Conservation (phyloP, 2,329 filamentous ascomycete genomes). For the Nakataea oryzae region DNA sequence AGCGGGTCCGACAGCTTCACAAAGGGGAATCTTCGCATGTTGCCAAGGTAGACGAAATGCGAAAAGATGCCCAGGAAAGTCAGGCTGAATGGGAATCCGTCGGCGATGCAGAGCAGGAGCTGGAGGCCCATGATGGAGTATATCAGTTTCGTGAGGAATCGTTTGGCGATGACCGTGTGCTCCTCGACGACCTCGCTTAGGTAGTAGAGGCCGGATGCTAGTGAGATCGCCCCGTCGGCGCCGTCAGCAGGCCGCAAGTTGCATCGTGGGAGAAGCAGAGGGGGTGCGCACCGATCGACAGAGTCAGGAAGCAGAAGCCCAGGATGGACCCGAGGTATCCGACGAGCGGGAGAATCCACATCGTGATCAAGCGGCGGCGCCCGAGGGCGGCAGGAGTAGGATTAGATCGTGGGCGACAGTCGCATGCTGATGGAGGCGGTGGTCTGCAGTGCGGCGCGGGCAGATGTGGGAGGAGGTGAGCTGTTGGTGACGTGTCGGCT, state of each 20-base stretch:
- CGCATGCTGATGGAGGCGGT: not conserved
- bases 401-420: not conserved
- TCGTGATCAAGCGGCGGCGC: constrained; percentile 27
- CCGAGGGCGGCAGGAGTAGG: not conserved
- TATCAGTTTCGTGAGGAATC: constrained; percentile 74
- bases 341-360: constrained; percentile 93
- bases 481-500: not conserved
- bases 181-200: constrained; percentile 97
- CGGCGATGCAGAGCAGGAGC: constrained; percentile 63
- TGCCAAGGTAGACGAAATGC: constrained; percentile 80
- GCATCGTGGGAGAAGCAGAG: not conserved
- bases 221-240: constrained; percentile 95
- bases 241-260: constrained; percentile 20
- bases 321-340: constrained; percentile 80
- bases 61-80: constrained; percentile 67
- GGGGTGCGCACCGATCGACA: constrained; percentile 67
- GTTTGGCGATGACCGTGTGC: constrained; percentile 86
- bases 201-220: constrained; percentile 96
- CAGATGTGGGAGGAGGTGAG: not conserved
- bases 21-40: constrained; percentile 63
- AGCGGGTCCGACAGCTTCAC: constrained; percentile 83
- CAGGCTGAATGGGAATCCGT: constrained; percentile 72
- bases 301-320: constrained; percentile 87
- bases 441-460: not conserved
- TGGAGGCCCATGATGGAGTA: constrained; percentile 72